A percentile compares a stretch with the other conserved stretches of the same genome.
Evolutionary conservation across 1,139 yeast species (phyloP).

Genomic region (Taphrina sp.): DNA sequence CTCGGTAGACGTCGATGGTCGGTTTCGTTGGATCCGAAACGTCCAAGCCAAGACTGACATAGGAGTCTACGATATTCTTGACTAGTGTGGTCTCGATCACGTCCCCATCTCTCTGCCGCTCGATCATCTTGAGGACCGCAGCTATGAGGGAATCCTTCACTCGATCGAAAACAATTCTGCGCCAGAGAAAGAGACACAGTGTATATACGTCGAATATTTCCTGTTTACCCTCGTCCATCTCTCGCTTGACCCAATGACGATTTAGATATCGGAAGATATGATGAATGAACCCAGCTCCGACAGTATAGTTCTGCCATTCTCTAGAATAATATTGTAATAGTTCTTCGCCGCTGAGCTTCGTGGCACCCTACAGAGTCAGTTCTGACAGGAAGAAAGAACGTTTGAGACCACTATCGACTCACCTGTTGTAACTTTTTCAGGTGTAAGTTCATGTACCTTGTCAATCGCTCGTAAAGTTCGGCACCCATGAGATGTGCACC

Average conservation of each 20-base stretch:
- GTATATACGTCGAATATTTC: slow-evolving; percentile 90
- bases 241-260: slow-evolving; percentile 96
- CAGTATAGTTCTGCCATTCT: slow-evolving; percentile 83
- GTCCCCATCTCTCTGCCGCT: slow-evolving; percentile 75
- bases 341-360: slow-evolving; percentile 52
- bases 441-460: slow-evolving; percentile 62
- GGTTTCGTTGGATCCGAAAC: slow-evolving; percentile 73
- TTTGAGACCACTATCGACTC: neutral
- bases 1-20: slow-evolving; percentile 75
- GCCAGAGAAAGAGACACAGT: slow-evolving; percentile 84
- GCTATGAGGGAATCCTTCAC: slow-evolving; percentile 59
- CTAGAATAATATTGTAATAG: slow-evolving; percentile 81
- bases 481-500: slow-evolving; percentile 67
- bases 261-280: slow-evolving; percentile 95
- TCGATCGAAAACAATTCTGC: slow-evolving; percentile 70
- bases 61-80: slow-evolving; percentile 75
- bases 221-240: slow-evolving; percentile 90
- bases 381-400: slow-evolving; percentile 24
- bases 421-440: slow-evolving; percentile 45
- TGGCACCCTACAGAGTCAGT: slow-evolving; percentile 27
- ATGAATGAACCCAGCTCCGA: slow-evolving; percentile 88
- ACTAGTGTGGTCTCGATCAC: slow-evolving; percentile 66
- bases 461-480: slow-evolving; percentile 75
- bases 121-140: slow-evolving; percentile 74
- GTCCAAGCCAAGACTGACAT: slow-evolving; percentile 55